These are phyloP conservation scores for Globisporangium nunn DNA, from an alignment of 352 stramenopile genomes.

Conservation along the genomic window DNA sequence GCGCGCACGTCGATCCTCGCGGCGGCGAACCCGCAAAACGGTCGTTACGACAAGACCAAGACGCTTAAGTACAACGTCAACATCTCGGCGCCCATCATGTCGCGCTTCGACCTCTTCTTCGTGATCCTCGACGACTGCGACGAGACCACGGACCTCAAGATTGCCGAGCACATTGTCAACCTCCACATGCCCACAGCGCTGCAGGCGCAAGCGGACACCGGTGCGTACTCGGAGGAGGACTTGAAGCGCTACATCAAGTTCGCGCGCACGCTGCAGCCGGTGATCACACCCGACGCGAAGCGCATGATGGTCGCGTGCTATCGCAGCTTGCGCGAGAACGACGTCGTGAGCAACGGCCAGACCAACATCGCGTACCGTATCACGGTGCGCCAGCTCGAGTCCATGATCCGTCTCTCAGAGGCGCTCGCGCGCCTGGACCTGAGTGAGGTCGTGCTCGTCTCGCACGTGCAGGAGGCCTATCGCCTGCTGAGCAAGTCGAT, in stretches of 20 bases:
- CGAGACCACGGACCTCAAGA: constrained; percentile 90
- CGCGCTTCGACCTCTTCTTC: constrained; percentile 99
- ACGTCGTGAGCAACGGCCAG: constrained; percentile 88
- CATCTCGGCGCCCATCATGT: constrained; percentile 96
- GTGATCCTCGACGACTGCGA: constrained; percentile 98
- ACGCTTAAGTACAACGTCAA: constrained; percentile 88
- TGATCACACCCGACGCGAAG: constrained; percentile 73
- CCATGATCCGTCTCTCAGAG: constrained; percentile 97
- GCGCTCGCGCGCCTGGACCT: constrained; percentile 94
- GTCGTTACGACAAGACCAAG: constrained; percentile 90
- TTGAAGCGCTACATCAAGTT: constrained; percentile 96
- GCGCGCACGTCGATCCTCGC: constrained; percentile 99
- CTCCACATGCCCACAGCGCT: constrained; percentile 86
- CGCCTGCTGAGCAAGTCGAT: constrained; percentile 97
- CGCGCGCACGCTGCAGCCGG: constrained; percentile 64
- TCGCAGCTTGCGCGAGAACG: constrained; percentile 93
- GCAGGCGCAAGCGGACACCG: constrained; percentile 17
- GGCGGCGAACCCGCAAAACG: constrained; percentile 97
- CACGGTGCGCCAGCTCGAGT: constrained; percentile 98
- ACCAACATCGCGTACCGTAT: constrained; percentile 97
- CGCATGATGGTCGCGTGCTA: constrained; percentile 97
- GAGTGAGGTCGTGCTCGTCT: constrained; percentile 85
- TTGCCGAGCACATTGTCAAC: constrained; percentile 97
- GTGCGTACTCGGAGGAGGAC: constrained; percentile 66
- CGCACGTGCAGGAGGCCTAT: constrained; percentile 96